phyloP scores from a whole-genome alignment of 768 basidiomycete genomes.

The Leucosporidium yakuticum region DNA sequence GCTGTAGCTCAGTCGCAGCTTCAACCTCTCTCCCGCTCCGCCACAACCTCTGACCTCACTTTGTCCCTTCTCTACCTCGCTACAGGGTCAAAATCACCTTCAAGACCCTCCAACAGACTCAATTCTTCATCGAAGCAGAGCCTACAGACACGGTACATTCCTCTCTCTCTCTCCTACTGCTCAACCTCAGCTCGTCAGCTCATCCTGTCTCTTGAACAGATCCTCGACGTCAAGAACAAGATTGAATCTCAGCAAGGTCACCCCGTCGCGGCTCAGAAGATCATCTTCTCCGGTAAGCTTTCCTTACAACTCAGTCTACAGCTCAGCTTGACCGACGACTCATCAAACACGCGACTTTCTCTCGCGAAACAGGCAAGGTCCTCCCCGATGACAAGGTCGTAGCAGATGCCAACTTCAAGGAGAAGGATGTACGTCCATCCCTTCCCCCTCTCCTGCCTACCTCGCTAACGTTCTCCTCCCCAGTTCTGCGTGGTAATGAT shows the following conservation, averaged over 20 bases:
- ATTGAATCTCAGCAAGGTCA: constrained; percentile 71
- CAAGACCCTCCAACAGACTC: constrained; percentile 74
- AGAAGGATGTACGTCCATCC: constrained; percentile 61
- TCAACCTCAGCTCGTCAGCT: neutral
- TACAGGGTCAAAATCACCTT: constrained; percentile 57
- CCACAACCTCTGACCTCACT: neutral
- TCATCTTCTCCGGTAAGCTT: constrained; percentile 80
- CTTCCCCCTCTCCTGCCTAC: neutral
- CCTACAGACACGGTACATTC: constrained; percentile 14
- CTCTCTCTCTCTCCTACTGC: neutral
- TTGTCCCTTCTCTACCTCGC: neutral
- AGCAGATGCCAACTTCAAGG: constrained; percentile 83
- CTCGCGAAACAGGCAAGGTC: constrained; percentile 65
- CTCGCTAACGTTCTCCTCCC: neutral
- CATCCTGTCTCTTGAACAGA: constrained; percentile 33
- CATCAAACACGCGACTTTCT: neutral
- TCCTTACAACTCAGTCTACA: neutral
- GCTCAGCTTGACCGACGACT: neutral
- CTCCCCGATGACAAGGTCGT: constrained; percentile 81
- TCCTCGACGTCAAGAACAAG: constrained; percentile 74
- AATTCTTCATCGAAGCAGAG: constrained; percentile 32
- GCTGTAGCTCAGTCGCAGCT: too few species aligned
- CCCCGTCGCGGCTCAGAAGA: constrained; percentile 68
- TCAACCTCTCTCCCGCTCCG: too few species aligned
- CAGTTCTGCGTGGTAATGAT: constrained; percentile 96